A percentile compares a stretch with the other conserved stretches of the same genome.
Conservation (phyloP, 2,329 filamentous ascomycete species). For the Neoscytalidium dimidiatum region DNA sequence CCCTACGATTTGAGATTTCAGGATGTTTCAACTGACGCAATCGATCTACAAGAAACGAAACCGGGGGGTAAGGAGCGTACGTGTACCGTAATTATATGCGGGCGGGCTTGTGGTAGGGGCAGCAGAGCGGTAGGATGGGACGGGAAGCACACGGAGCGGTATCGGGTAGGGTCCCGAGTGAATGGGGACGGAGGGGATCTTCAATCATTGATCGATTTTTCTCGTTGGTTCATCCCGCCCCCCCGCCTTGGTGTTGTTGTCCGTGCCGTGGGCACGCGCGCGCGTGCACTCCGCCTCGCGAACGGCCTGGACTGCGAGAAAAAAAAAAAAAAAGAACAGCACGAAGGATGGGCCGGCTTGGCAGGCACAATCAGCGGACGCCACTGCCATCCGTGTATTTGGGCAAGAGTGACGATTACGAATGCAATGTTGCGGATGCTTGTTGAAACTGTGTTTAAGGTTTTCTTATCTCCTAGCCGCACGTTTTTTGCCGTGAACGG, state of each 20-base stretch:
- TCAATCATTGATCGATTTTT: not conserved
- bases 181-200: not conserved
- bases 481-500: not conserved
- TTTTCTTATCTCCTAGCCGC: not conserved
- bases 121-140: not conserved
- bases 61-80: not conserved
- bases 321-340: not conserved
- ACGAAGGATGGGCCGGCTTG: not conserved
- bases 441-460: not conserved
- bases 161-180: not conserved
- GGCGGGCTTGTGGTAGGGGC: not conserved
- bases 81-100: not conserved
- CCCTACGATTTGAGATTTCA: not conserved
- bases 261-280: not conserved
- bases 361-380: not conserved
- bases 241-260: not conserved
- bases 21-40: slow-evolving; percentile 6
- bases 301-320: not conserved
- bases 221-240: not conserved
- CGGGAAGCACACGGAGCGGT: not conserved
- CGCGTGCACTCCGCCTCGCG: not conserved
- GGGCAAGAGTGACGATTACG: no score
- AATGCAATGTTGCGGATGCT: no score
- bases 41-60: slow-evolving; percentile 13
- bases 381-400: not conserved